Percentiles rank a stretch among this genome's conserved stretches.
phyloP scores from a whole-genome alignment of 805 yeast genomes.

The Candida ortonii region DNA sequence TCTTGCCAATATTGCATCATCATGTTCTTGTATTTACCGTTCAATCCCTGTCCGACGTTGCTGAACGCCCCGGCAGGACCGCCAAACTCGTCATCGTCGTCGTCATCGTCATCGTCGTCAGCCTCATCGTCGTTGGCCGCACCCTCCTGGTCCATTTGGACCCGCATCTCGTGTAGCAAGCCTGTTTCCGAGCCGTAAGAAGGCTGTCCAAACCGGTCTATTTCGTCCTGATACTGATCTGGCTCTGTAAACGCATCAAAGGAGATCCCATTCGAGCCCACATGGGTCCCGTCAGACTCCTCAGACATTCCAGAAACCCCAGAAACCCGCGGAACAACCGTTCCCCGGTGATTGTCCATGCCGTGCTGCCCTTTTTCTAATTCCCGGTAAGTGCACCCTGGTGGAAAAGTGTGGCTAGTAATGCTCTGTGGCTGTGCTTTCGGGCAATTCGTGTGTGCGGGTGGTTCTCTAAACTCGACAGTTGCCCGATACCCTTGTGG shows the following conservation, averaged over 20 bases:
- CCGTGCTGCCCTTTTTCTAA: too few relatives aligned
- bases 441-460: too few relatives aligned
- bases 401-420: too few relatives aligned
- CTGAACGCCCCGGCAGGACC: constrained; percentile 39
- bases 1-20: constrained; percentile 99
- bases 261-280: constrained; percentile 16
- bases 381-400: too few relatives aligned
- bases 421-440: too few relatives aligned
- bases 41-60: constrained; percentile 91
- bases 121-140: constrained; percentile 19
- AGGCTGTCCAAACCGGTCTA: constrained; percentile 13
- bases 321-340: too few relatives aligned
- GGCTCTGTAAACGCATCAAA: constrained; percentile 17
- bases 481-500: too few relatives aligned
- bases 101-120: constrained; percentile 25
- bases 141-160: constrained; percentile 16
- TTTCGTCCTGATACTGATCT: constrained; percentile 14
- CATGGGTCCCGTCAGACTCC: constrained; percentile 1
- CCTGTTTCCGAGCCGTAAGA: constrained; percentile 9
- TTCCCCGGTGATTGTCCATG: too few relatives aligned
- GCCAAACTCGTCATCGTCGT: constrained; percentile 38
- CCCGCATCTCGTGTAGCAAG: constrained; percentile 9
- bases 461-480: too few relatives aligned
- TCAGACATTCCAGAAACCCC: too few relatives aligned
- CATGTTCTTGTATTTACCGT: constrained; percentile 76